Evolutionary conservation across 1,139 yeast species (phyloP), one percentile per base, ranked within the genome.

Genomic region (Candida smagusa): DNA sequence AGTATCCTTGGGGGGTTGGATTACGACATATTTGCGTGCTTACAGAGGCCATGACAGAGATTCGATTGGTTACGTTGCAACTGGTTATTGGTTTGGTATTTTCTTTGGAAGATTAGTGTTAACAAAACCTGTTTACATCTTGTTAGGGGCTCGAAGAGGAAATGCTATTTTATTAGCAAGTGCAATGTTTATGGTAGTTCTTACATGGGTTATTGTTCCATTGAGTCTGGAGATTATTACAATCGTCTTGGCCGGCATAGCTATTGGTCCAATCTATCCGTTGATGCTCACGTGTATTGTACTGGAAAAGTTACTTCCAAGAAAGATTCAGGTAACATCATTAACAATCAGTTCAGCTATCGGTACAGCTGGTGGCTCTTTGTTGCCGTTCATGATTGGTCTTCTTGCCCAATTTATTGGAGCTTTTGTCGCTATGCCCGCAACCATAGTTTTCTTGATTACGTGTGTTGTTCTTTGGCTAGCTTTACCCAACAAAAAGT

Each of bases 61-160:
- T 0, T 57, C 72, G 4, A 70, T 73, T 40, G 87, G 88, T 13
- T 81, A 79, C 49, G 81, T 80, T 22, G 75, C 84, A 2, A 77
- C 86, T 7, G 88, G 88, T 0, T 81, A 74, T 47, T 83, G 88
- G 88, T 78, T 72, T 8, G 90, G 89, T 5, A 59, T 83, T 22
- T 79, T 87, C 0, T 30, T 79, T 4, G 88, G 87, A 1, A 56
- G 89, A 36, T 58, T 82, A 23, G 44, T 66, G 6, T 57, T 79
- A 21, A 72, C 79, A 2, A 53, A 68, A 22, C 58, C 60, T 1
- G 45, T 70, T 9, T 73, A 74, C 42, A 59, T 59, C 22, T 45
- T 45, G n/a, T 35, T 72, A 22, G 82, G 82, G 0, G 68, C 72
- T n/a, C 63, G 80, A 47, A 55, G 80, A 42, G 67, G 77, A 1